A percentile compares a stretch with the other conserved stretches of the same genome.
Conservation (phyloP, 2,329 filamentous ascomycete genomes). For the Stachybotrys echinatus region DNA sequence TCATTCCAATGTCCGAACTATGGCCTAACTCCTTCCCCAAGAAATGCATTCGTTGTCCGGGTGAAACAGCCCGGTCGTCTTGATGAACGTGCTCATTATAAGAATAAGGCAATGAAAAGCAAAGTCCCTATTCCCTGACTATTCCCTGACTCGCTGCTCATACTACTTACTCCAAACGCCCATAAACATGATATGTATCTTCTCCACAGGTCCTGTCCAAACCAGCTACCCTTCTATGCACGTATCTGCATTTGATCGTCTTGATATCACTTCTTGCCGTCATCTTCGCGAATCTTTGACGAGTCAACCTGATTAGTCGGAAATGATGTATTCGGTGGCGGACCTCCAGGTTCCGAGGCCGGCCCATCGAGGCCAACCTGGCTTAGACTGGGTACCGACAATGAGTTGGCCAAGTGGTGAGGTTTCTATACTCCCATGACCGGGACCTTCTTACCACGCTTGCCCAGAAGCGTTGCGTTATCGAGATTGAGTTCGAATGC, state of each 20-base stretch:
- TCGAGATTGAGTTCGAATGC: constrained; percentile 90
- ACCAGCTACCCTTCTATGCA: background rate
- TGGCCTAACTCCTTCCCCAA: background rate
- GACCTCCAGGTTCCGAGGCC: background rate
- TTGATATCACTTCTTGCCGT: background rate
- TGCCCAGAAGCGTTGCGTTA: constrained; percentile 81
- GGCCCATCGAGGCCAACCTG: background rate
- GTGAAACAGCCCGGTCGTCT: background rate
- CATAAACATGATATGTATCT: background rate
- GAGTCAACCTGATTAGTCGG: background rate
- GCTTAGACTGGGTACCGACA: background rate
- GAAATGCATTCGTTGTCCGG: background rate
- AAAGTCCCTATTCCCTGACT: background rate
- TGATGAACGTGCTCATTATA: background rate
- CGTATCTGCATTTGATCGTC: background rate
- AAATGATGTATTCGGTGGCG: background rate
- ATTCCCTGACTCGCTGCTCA: background rate
- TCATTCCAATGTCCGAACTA: background rate
- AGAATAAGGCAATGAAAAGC: background rate
- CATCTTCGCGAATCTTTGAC: background rate
- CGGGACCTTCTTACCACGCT: constrained; percentile 52
- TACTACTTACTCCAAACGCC: background rate
- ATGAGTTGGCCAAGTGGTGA: background rate
- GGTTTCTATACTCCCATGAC: constrained; percentile 32
- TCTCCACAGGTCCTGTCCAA: background rate